Conservation (phyloP, 1,139 yeast genomes). For the Yamadazyma triangularis region DNA sequence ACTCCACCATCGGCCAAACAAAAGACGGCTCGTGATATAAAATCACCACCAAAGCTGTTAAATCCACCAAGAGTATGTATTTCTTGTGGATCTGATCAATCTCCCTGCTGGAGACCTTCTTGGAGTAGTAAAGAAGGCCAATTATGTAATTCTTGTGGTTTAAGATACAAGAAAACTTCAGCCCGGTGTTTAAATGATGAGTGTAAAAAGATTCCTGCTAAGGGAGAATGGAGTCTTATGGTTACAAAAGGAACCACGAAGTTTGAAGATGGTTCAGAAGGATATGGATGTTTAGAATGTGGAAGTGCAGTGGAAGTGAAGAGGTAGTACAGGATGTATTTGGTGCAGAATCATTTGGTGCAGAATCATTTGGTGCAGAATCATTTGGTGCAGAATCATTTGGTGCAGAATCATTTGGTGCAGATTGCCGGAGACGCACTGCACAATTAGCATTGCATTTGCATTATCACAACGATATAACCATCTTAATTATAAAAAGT, state of each 20-base stretch:
- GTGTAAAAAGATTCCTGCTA: conserved; percentile 90
- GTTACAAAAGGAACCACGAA: conserved; percentile 54
- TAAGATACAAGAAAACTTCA: conserved; percentile 89
- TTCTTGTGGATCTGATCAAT: conserved; percentile 86
- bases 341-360: too few relatives aligned
- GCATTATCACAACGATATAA: too few relatives aligned
- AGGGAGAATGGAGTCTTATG: conserved; percentile 93
- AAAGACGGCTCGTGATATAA: too few relatives aligned
- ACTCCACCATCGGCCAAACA: conserved; percentile 40
- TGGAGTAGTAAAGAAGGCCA: conserved; percentile 91
- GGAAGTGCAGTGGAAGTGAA: conserved; percentile 46
- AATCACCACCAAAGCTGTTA: conserved; percentile 31
- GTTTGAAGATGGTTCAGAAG: conserved; percentile 39
- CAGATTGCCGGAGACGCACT: too few relatives aligned
- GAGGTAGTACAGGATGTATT: conserved; percentile 8
- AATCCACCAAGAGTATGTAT: conserved; percentile 61
- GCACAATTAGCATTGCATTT: too few relatives aligned
- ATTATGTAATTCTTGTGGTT: conserved; percentile 93
- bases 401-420: too few relatives aligned
- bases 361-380: too few relatives aligned
- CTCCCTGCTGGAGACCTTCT: conserved; percentile 98
- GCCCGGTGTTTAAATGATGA: conserved; percentile 75
- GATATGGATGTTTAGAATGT: conserved; percentile 67
- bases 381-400: too few relatives aligned
- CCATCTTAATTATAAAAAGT: too few relatives aligned